Percentiles rank a stretch among this genome's conserved stretches.
These are phyloP conservation scores for Verticillium isaacii DNA, from an alignment of 2,329 filamentous ascomycete species.

Conservation along the genomic window DNA sequence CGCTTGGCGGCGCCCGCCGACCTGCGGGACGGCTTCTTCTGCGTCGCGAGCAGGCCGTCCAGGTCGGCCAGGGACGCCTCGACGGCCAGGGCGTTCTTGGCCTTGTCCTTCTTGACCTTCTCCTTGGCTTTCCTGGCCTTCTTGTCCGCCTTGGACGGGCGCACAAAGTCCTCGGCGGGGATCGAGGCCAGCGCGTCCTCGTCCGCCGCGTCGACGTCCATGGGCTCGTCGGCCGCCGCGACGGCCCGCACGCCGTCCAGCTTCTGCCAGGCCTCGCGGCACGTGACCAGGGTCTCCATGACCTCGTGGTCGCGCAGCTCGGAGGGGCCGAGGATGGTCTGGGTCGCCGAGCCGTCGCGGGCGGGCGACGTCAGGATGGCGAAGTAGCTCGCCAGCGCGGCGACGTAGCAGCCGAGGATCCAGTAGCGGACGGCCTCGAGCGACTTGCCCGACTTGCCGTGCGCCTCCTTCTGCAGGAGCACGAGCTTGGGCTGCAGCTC, in stretches of 20 bases:
- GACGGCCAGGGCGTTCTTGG: conserved; percentile 55
- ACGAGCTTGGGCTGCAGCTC: conserved; percentile 64
- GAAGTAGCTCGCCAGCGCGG: conserved; percentile 88
- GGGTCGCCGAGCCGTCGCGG: conserved; percentile 47
- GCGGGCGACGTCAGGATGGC: conserved; percentile 82
- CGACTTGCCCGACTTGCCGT: conserved; percentile 44
- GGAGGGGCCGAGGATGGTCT: conserved; percentile 64
- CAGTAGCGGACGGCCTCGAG: conserved; percentile 70
- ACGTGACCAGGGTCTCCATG: conserved; percentile 79
- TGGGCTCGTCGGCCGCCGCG: conserved; percentile 23
- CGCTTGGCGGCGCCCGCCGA: conserved; percentile 30
- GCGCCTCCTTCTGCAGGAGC: conserved; percentile 52
- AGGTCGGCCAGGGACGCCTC: conserved; percentile 69
- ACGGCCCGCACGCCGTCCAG: conserved; percentile 60
- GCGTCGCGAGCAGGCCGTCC: conserved; percentile 52
- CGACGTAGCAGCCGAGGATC: conserved; percentile 80
- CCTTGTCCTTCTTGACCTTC: conserved; percentile 31
- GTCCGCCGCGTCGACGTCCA: conserved; percentile 27
- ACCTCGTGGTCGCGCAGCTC: conserved; percentile 85
- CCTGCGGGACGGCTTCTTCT: conserved; percentile 39
- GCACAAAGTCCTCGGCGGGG: conserved; percentile 16
- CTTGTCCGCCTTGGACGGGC: conserved; percentile 22
- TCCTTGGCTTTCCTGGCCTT: conserved; percentile 37
- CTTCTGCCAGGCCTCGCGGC: conserved; percentile 73
- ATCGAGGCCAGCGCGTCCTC: conserved; percentile 19